Percentiles rank a stretch among this genome's conserved stretches.
phyloP scores from a whole-genome alignment of 164 flowering plant species.

The Berberis thunbergii region DNA sequence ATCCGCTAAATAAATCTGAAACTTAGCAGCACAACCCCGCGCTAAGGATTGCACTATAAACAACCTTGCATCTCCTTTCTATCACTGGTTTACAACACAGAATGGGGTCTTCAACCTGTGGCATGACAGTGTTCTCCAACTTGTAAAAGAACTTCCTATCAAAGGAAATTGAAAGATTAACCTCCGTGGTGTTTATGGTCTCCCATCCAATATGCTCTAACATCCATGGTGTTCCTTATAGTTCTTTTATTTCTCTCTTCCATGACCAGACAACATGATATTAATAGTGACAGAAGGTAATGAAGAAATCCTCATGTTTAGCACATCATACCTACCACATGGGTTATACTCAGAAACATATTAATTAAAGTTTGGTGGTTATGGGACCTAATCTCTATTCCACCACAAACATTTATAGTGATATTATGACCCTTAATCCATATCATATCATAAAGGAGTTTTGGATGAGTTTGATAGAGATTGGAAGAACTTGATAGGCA shows the following conservation, averaged over 20 bases:
- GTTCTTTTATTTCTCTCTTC: too few relatives aligned
- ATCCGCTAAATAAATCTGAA: conserved; percentile 83
- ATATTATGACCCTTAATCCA: background rate
- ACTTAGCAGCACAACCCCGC: conserved; percentile 42
- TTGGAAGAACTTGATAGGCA: background rate
- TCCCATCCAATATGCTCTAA: too few relatives aligned
- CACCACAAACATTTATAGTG: too few relatives aligned
- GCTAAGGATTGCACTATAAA: conserved; percentile 57
- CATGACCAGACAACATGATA: background rate
- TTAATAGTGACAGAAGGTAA: background rate
- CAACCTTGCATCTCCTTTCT: conserved; percentile 55
- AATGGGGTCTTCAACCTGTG: conserved; percentile 75
- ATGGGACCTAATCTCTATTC: background rate
- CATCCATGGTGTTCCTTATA: too few relatives aligned
- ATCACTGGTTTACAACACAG: conserved; percentile 78
- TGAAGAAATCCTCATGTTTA: background rate
- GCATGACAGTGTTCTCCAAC: conserved; percentile 93
- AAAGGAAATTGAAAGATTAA: too few relatives aligned
- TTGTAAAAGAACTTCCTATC: conserved; percentile 70
- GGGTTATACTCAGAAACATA: background rate
- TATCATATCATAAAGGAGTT: background rate
- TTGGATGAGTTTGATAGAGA: background rate
- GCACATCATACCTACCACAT: background rate
- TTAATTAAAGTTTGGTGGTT: background rate
- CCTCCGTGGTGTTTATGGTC: too few relatives aligned